Percentiles rank a stretch among this genome's conserved stretches.
Evolutionary conservation across 2,329 filamentous ascomycete species (phyloP).

Genomic region (Macrophomina pseudophaseolina): DNA sequence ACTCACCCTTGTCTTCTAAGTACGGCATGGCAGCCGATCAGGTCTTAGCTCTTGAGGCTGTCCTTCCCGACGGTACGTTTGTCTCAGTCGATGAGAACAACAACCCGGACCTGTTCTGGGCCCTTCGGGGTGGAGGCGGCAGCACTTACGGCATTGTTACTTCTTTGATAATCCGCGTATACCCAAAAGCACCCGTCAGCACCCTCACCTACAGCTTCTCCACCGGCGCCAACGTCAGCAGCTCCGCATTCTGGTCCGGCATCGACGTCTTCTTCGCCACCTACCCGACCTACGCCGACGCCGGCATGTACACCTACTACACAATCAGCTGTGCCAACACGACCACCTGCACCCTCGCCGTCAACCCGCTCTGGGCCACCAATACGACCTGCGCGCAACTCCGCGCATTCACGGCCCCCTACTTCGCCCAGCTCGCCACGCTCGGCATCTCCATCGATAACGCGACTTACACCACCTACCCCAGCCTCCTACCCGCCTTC

Average conservation of each 20-base stretch:
- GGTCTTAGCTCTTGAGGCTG: slow-evolving; percentile 38
- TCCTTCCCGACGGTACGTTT: slow-evolving; percentile 38
- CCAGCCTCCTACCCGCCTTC: slow-evolving; percentile 25
- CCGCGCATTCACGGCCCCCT: slow-evolving; percentile 39
- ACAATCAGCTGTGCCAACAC: not conserved
- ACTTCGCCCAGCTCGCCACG: slow-evolving; percentile 39
- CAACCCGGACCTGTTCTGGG: slow-evolving; percentile 42
- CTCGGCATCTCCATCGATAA: slow-evolving; percentile 39
- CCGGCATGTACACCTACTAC: not conserved
- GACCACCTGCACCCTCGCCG: not conserved
- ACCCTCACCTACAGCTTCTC: not conserved
- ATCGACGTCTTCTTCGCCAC: not conserved
- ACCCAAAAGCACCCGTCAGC: slow-evolving; percentile 37
- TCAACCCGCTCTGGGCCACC: not conserved
- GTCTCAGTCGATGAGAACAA: slow-evolving; percentile 35
- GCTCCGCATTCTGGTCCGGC: not conserved
- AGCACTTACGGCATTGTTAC: slow-evolving; percentile 41
- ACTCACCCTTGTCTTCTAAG: slow-evolving; percentile 33
- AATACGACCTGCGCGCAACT: slow-evolving; percentile 40
- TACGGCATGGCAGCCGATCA: slow-evolving; percentile 47
- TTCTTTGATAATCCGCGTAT: slow-evolving; percentile 41
- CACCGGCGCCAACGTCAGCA: not conserved
- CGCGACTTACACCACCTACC: slow-evolving; percentile 45
- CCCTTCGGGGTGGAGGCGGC: slow-evolving; percentile 40
- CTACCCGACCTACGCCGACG: not conserved